These are phyloP conservation scores for Ammopiptanthus mongolicus DNA, from an alignment of 306 rosid species.

Conservation along the genomic window DNA sequence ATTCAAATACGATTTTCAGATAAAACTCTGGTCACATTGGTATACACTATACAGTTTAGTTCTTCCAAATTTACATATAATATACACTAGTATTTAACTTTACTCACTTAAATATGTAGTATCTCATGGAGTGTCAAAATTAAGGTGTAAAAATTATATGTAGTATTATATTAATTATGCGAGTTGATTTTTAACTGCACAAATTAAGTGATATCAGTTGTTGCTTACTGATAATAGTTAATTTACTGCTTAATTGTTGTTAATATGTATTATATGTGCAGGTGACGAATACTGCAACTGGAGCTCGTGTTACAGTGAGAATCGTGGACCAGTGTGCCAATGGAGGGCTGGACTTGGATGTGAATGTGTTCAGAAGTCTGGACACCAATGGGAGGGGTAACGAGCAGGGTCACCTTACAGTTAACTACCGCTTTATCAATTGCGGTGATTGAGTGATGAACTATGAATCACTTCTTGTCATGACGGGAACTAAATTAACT, in stretches of 20 bases:
- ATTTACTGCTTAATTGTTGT: background rate
- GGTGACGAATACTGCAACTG: constrained; percentile 40
- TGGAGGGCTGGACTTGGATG: constrained; percentile 61
- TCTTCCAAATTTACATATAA: no score
- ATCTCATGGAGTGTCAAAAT: no score
- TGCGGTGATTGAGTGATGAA: constrained; percentile 13
- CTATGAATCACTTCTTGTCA: background rate
- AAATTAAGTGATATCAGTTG: no score
- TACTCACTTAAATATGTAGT: no score
- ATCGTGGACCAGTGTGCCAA: constrained; percentile 57
- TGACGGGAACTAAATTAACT: background rate
- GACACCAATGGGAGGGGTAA: constrained; percentile 43
- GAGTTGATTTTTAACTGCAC: no score
- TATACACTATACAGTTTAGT: no score
- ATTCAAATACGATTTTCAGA: no score
- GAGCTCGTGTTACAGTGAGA: constrained; percentile 38
- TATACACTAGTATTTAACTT: no score
- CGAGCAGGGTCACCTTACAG: constrained; percentile 31
- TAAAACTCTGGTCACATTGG: no score
- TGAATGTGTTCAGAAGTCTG: constrained; percentile 29
- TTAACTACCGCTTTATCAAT: constrained; percentile 36
- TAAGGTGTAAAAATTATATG: no score
- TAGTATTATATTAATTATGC: no score
- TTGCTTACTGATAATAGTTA: background rate
- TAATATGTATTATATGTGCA: background rate